phyloP scores from a whole-genome alignment of 306 rosid genomes.

The Cicer judaicum region DNA sequence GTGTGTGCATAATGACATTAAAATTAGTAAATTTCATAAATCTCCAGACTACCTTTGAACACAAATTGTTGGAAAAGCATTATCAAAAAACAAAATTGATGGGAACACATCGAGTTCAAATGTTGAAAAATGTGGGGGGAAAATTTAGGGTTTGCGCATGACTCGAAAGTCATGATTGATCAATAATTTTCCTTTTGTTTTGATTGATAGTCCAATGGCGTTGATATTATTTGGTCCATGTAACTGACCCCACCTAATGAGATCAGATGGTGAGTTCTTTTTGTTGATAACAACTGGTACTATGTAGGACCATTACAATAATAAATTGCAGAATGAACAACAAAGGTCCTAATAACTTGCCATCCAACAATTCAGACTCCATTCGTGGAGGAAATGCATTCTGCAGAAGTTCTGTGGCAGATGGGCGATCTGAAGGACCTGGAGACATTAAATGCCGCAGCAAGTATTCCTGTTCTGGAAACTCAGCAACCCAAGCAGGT shows the following conservation, averaged over 20 bases:
- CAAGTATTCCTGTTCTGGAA: conserved; percentile 82
- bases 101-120: conserved; percentile 1
- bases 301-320: conserved; percentile 2
- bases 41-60: conserved; percentile 19
- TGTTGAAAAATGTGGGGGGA: neutral
- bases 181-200: neutral
- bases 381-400: conserved; percentile 85
- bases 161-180: neutral
- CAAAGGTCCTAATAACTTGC: conserved; percentile 59
- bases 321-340: conserved; percentile 37
- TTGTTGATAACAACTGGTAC: conserved; percentile 27
- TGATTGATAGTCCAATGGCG: conserved; percentile 6
- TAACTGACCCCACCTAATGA: neutral
- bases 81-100: neutral
- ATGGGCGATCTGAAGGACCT: conserved; percentile 93
- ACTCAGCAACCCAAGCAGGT: conserved; percentile 72
- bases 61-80: conserved; percentile 11
- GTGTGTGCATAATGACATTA: neutral
- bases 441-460: conserved; percentile 74
- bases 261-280: conserved; percentile 11
- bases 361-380: conserved; percentile 91
- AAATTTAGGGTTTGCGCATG: conserved; percentile 8
- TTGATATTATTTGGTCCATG: conserved; percentile 22
- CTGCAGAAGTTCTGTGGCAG: conserved; percentile 79
- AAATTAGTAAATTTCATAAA: conserved; percentile 25